These are phyloP conservation scores for Amanita rubescens DNA, from an alignment of 768 basidiomycete species.

Conservation along the genomic window DNA sequence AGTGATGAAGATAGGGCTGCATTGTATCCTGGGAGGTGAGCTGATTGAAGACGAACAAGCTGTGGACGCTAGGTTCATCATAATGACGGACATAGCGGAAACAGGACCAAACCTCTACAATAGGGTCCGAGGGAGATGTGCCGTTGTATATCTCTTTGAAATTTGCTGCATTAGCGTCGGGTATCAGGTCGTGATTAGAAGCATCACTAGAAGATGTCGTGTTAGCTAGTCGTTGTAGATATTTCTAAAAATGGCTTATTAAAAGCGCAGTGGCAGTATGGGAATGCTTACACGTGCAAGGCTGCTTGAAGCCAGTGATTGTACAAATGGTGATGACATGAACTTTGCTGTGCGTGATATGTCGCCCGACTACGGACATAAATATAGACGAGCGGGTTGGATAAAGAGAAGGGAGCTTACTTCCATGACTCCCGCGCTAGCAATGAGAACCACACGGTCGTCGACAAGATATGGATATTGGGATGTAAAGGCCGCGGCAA, in stretches of 20 bases:
- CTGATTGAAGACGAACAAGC: slow-evolving; percentile 74
- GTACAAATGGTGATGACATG: slow-evolving; percentile 72
- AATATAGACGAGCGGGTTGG: not conserved
- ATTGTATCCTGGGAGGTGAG: slow-evolving; percentile 69
- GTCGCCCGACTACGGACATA: slow-evolving; percentile 41
- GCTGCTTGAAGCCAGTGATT: slow-evolving; percentile 52
- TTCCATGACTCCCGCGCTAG: slow-evolving; percentile 65
- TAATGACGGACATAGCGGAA: not conserved
- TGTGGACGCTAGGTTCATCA: slow-evolving; percentile 18
- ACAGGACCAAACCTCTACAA: slow-evolving; percentile 36
- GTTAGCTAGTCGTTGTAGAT: slow-evolving; percentile 44
- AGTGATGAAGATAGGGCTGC: slow-evolving; percentile 71
- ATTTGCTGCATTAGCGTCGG: not conserved
- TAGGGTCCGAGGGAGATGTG: slow-evolving; percentile 20
- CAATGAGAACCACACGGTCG: slow-evolving; percentile 56
- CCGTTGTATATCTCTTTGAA: not conserved
- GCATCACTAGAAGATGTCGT: slow-evolving; percentile 10
- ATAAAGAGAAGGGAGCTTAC: slow-evolving; percentile 20
- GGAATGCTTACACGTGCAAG: slow-evolving; percentile 46
- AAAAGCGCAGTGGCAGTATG: not conserved
- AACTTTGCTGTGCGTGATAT: slow-evolving; percentile 70
- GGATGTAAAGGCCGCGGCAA: slow-evolving; percentile 63
- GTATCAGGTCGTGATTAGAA: slow-evolving; percentile 9
- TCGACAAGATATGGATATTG: slow-evolving; percentile 69
- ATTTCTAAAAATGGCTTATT: slow-evolving; percentile 28